Evolutionary conservation across 352 stramenopile genomes (phyloP), one percentile per base, ranked within the genome.

Genomic region (Lagenidium giganteum): DNA sequence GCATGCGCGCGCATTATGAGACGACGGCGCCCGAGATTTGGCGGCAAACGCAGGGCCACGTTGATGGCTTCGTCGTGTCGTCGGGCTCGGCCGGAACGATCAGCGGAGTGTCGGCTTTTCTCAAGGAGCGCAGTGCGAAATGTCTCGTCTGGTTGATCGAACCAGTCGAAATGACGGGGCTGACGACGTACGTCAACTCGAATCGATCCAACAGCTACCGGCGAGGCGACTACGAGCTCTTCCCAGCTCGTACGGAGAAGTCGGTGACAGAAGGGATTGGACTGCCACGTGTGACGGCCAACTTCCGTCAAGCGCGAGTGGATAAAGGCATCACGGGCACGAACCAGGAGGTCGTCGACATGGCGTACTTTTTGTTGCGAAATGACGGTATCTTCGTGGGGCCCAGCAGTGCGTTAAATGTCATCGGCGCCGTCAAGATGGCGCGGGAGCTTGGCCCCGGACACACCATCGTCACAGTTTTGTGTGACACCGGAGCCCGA

Each of bases 401-500:
- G n/a, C 75, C 81, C 22, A 47, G 60, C 6, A 81, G 81, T 17
- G 75, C 64, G 30, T 56, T 92, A 3, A 62, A 92, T 41, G 52
- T 93, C 2, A 78, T 66, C 17, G 54, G 68, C 37, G 73, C 78
- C 18, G 72, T 70, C 4, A 76, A 93, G 67, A 85, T 78, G 41
- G 64, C 58, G 12, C 68, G 70, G 24, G 93, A 95, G 65, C 57
- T 87, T 20, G n/a, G n/a, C n/a, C n/a, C n/a, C n/a, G n/a, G n/a
- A n/a, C n/a, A n/a, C n/a, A n/a, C n/a, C n/a, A 91, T 86, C 40
- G 83, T 96, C 17, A 71, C 71, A 26, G 85, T 95, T 41, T 66
- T 93, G 45, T n/a, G n/a, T n/a, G n/a, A n/a, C n/a, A n/a, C n/a
- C n/a, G n/a, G n/a, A n/a, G n/a, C n/a, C n/a, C n/a, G n/a, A n/a